Evolutionary conservation across 257 asterid genomes (phyloP).

Genomic region (Perilla frutescens): DNA sequence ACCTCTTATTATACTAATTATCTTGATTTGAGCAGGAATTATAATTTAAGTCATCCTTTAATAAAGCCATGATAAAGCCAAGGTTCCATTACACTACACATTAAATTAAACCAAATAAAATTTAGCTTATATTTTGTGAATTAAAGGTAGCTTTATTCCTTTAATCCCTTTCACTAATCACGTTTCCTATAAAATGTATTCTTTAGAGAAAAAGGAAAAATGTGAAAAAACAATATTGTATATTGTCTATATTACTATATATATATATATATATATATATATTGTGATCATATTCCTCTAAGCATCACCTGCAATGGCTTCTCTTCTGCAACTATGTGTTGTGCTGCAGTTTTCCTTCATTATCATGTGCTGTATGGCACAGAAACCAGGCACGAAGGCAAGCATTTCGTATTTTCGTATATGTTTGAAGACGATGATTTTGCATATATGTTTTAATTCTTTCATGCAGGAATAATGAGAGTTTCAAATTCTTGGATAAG

Average conservation of each 20-base stretch:
- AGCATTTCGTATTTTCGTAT: not conserved
- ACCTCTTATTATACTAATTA: not conserved
- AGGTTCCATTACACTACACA: no score
- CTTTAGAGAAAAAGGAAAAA: not conserved
- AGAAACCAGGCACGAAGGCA: constrained; percentile 5
- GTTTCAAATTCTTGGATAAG: no score
- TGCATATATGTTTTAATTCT: not conserved
- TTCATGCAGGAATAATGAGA: not conserved
- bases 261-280: not conserved
- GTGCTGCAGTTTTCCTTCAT: constrained; percentile 29
- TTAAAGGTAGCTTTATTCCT: not conserved
- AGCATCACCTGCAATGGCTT: constrained; percentile 33
- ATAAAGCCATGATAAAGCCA: not conserved
- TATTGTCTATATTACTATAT: no score
- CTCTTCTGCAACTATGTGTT: constrained; percentile 29
- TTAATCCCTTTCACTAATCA: not conserved
- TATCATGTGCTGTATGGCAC: constrained; percentile 34
- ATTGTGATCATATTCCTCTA: not conserved
- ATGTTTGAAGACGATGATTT: no score
- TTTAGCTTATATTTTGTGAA: not conserved
- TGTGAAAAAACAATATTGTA: no score
- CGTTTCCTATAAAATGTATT: not conserved
- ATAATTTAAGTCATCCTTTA: not conserved
- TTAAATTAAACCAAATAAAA: not conserved
- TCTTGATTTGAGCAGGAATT: not conserved